These are phyloP conservation scores for Collybia mongolica DNA, from an alignment of 768 basidiomycete species.

Conservation along the genomic window DNA sequence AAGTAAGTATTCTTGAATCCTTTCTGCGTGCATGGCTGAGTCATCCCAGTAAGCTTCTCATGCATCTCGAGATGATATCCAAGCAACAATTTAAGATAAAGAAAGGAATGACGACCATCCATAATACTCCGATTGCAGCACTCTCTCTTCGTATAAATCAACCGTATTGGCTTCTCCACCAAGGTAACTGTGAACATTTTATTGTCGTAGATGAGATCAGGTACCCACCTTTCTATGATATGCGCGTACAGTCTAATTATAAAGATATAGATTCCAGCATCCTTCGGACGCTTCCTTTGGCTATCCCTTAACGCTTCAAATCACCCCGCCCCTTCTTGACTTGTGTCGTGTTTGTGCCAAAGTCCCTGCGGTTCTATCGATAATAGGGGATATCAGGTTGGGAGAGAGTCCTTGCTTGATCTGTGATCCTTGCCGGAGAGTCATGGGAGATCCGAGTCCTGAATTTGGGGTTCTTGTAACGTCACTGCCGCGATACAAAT, in stretches of 20 bases:
- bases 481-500: conserved; percentile 39
- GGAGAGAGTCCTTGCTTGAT: conserved; percentile 78
- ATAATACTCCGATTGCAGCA: conserved; percentile 48
- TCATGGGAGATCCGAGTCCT: conserved; percentile 53
- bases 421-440: conserved; percentile 72
- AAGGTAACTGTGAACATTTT: conserved; percentile 82
- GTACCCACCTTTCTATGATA: conserved; percentile 28
- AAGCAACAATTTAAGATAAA: conserved; percentile 28
- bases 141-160: conserved; percentile 64
- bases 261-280: conserved; percentile 50
- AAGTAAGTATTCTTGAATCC: conserved; percentile 28
- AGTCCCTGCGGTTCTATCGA: conserved; percentile 65
- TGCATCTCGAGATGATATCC: conserved; percentile 27
- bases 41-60: conserved; percentile 21
- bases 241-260: conserved; percentile 5
- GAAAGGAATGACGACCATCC: conserved; percentile 42
- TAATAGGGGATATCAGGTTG: conserved; percentile 70
- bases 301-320: conserved; percentile 69
- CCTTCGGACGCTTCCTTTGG: conserved; percentile 51
- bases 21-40: conserved; percentile 35
- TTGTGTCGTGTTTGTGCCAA: conserved; percentile 69
- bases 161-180: conserved; percentile 83
- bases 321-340: conserved; percentile 59
- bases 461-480: conserved; percentile 48
- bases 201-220: conserved; percentile 72